phyloP scores from a whole-genome alignment of 2,329 filamentous ascomycete genomes.

The Pseudogymnoascus sp. region DNA sequence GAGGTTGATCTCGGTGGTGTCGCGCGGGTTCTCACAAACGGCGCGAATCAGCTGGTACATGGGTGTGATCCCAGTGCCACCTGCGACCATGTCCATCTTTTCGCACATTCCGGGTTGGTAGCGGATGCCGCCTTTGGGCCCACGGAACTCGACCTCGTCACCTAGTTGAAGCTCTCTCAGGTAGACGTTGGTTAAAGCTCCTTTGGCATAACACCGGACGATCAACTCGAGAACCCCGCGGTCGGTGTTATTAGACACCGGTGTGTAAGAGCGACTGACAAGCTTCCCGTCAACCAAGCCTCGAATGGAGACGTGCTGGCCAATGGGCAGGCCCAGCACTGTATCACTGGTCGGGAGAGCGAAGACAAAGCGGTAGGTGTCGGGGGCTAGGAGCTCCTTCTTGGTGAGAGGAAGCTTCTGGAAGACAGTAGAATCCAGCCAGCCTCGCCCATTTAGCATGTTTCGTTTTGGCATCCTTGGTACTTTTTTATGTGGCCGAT shows the following conservation, averaged over 20 bases:
- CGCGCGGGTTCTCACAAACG: conserved; percentile 53
- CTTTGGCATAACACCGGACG: conserved; percentile 32
- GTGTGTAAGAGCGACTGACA: conserved; percentile 48
- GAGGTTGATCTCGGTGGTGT: conserved; percentile 56
- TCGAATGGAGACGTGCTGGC: conserved; percentile 49
- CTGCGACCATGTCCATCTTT: conserved; percentile 33
- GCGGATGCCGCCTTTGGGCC: conserved; percentile 31
- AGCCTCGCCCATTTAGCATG: no score
- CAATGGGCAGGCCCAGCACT: conserved; percentile 47
- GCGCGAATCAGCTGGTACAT: conserved; percentile 57
- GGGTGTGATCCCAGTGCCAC: conserved; percentile 59
- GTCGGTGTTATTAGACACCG: conserved; percentile 31
- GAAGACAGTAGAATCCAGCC: background rate
- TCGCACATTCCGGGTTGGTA: conserved; percentile 28
- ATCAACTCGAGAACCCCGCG: conserved; percentile 30
- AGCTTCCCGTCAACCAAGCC: conserved; percentile 39
- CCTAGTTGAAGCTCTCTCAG: conserved; percentile 28
- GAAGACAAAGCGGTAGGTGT: conserved; percentile 40
- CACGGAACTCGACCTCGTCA: conserved; percentile 31
- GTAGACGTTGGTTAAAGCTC: conserved; percentile 28
- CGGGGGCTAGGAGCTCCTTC: conserved; percentile 19
- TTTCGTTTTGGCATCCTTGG: no score
- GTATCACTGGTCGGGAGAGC: conserved; percentile 37
- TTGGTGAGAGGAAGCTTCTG: conserved; percentile 7
- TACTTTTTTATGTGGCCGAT: no score